A percentile compares a stretch with the other conserved stretches of the same genome.
Conservation (phyloP, 2,329 filamentous ascomycete species). For the Metarhizium sp. region DNA sequence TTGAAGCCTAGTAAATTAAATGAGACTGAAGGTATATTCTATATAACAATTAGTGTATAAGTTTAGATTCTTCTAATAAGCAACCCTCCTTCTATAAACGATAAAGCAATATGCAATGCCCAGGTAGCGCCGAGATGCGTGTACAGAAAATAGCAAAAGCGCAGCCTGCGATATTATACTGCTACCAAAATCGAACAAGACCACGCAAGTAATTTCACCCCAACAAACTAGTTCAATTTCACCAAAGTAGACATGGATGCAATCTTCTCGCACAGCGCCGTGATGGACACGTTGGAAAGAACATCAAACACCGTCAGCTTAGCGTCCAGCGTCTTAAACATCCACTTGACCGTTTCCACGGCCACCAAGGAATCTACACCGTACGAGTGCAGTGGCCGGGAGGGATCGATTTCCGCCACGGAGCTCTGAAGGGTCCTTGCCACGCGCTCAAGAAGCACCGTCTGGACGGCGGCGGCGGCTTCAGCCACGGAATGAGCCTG, state of each 20-base stretch:
- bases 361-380: conserved; percentile 34
- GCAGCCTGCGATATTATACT: no score
- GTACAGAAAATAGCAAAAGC: no score
- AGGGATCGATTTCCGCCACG: neutral
- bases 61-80: no score
- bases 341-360: neutral
- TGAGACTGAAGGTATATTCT: no score
- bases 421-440: neutral
- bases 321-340: conserved; percentile 25
- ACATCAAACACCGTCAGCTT: neutral
- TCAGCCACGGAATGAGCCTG: neutral
- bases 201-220: no score
- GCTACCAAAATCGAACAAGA: no score
- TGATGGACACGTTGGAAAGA: neutral
- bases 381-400: conserved; percentile 14
- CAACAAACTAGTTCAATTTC: neutral
- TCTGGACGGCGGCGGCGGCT: neutral
- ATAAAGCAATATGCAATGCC: no score
- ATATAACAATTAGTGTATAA: no score
- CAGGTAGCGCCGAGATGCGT: no score
- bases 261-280: neutral
- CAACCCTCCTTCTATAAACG: no score
- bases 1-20: no score
- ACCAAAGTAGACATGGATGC: neutral
- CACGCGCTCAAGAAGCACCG: neutral